A percentile compares a stretch with the other conserved stretches of the same genome.
These are phyloP conservation scores for Whalleya microplaca DNA, from an alignment of 2,329 filamentous ascomycete genomes.

Conservation along the genomic window DNA sequence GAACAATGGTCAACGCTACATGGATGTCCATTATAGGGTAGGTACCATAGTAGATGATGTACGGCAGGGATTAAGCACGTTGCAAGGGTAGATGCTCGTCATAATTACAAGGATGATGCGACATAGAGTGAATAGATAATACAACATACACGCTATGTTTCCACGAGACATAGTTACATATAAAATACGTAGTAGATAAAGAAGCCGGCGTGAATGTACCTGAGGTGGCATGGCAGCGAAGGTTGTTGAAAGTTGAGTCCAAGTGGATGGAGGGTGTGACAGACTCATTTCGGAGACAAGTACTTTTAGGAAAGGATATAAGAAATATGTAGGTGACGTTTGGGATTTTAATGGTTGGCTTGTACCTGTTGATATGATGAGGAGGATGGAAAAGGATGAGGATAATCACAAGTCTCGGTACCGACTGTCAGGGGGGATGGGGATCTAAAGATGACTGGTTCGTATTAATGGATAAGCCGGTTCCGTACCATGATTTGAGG, in stretches of 20 bases:
- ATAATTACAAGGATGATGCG: neutral
- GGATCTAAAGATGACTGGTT: neutral
- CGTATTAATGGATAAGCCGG: constrained; percentile 13
- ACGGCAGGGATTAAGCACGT: constrained; percentile 5
- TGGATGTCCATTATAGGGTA: constrained; percentile 13
- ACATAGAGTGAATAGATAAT: neutral
- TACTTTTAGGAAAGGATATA: constrained; percentile 16
- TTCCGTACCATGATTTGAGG: neutral
- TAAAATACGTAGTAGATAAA: constrained; percentile 4
- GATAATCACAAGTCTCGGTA: neutral
- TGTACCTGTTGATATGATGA: neutral
- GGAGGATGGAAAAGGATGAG: constrained; percentile 1
- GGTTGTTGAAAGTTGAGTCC: constrained; percentile 11
- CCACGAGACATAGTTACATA: constrained; percentile 8
- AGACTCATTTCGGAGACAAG: constrained; percentile 7
- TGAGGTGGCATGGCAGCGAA: constrained; percentile 10
- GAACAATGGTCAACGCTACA: constrained; percentile 10
- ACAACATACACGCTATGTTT: neutral
- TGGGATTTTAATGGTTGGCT: constrained; percentile 12
- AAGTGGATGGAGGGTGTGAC: constrained; percentile 12
- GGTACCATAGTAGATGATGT: constrained; percentile 3
- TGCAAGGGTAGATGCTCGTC: constrained; percentile 7
- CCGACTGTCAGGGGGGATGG: neutral
- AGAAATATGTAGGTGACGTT: constrained; percentile 7
- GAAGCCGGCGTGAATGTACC: constrained; percentile 7